phyloP scores from a whole-genome alignment of 192 early-diverging fungal genomes.

The Backusella sp. region DNA sequence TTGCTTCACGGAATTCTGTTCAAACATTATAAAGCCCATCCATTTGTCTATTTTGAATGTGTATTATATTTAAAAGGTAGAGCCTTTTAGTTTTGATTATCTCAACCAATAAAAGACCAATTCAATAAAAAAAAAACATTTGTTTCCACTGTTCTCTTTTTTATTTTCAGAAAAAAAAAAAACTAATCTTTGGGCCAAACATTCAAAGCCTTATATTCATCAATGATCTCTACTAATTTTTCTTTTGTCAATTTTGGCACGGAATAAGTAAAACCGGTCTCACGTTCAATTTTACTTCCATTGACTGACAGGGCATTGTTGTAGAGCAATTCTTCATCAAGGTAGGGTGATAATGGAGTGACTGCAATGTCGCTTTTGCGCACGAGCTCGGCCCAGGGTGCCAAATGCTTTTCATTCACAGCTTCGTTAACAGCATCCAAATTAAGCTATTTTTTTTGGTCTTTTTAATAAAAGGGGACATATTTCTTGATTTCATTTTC shows the following conservation, averaged over 20 bases:
- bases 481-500: not conserved
- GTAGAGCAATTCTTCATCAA: constrained; percentile 89
- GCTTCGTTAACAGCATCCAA: constrained; percentile 82
- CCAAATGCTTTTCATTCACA: constrained; percentile 85
- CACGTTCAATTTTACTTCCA: constrained; percentile 74
- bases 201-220: constrained; percentile 76
- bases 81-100: not conserved
- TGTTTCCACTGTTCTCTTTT: not conserved
- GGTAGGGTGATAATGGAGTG: constrained; percentile 89
- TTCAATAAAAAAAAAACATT: not conserved
- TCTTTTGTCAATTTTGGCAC: constrained; percentile 66
- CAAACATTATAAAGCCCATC: not conserved
- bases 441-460: constrained; percentile 55
- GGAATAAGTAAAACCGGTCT: constrained; percentile 69
- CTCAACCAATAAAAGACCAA: not conserved
- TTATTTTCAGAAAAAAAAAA: not conserved
- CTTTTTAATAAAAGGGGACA: not conserved
- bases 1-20: not conserved
- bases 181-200: constrained; percentile 69
- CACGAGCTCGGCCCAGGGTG: constrained; percentile 89
- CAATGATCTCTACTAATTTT: constrained; percentile 69
- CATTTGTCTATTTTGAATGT: not conserved
- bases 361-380: constrained; percentile 64
- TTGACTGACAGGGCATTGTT: constrained; percentile 86
- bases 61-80: not conserved